These are phyloP conservation scores for Coniochaeta ligniaria DNA, from an alignment of 2,329 filamentous ascomycete species.

Conservation along the genomic window DNA sequence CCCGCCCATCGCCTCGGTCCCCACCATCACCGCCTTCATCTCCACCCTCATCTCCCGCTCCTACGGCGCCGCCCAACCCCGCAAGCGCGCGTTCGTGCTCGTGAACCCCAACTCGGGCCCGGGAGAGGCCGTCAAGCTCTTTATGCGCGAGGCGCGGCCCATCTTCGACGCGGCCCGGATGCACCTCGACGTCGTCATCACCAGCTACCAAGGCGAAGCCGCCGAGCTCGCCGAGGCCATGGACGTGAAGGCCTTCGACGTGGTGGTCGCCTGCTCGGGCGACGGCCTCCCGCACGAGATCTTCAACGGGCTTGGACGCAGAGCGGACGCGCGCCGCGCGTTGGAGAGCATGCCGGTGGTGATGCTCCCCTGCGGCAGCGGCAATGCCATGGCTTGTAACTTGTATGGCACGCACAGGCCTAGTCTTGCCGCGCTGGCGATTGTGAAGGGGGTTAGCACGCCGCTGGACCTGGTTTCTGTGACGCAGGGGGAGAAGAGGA, in stretches of 20 bases:
- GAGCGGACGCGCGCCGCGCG: slow-evolving; percentile 66
- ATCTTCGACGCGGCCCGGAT: slow-evolving; percentile 78
- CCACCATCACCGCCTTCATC: slow-evolving; percentile 29
- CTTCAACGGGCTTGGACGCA: slow-evolving; percentile 82
- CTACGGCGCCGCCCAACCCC: slow-evolving; percentile 56
- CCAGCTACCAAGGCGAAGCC: slow-evolving; percentile 69
- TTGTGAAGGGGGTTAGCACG: slow-evolving; percentile 82
- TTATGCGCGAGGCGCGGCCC: slow-evolving; percentile 68
- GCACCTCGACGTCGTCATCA: slow-evolving; percentile 64
- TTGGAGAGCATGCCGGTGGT: slow-evolving; percentile 72
- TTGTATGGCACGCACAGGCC: slow-evolving; percentile 73
- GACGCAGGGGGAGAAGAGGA: slow-evolving; percentile 69
- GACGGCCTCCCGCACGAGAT: slow-evolving; percentile 90
- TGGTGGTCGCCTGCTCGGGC: slow-evolving; percentile 82
- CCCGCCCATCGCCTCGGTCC: slow-evolving; percentile 12
- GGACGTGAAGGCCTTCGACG: slow-evolving; percentile 75
- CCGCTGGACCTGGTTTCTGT: slow-evolving; percentile 81
- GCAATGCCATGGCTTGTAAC: slow-evolving; percentile 91
- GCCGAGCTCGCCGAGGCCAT: slow-evolving; percentile 67
- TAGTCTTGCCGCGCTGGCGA: slow-evolving; percentile 68
- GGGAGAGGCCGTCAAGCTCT: slow-evolving; percentile 66
- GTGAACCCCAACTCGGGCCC: slow-evolving; percentile 89
- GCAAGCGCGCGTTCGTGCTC: slow-evolving; percentile 77
- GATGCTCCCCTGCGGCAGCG: slow-evolving; percentile 86
- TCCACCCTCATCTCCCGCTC: slow-evolving; percentile 57